Percentiles rank a stretch among this genome's conserved stretches.
Conservation (phyloP, 2,329 filamentous ascomycete species). For the Penicillium polonicum region DNA sequence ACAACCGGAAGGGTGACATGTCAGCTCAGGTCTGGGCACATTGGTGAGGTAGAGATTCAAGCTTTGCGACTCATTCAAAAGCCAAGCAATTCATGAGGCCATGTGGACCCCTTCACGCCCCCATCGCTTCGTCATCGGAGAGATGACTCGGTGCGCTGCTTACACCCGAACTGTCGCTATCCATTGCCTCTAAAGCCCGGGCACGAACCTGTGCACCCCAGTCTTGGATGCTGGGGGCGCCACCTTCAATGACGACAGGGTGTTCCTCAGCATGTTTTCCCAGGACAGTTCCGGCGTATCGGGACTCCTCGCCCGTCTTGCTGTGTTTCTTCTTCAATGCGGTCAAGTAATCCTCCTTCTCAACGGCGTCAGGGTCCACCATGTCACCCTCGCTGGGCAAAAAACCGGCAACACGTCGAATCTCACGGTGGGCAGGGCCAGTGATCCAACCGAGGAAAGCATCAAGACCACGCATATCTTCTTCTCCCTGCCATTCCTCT, state of each 20-base stretch:
- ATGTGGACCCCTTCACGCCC: constrained; percentile 26
- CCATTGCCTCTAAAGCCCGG: constrained; percentile 29
- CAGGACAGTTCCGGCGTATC: constrained; percentile 80
- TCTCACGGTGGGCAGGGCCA: constrained; percentile 73
- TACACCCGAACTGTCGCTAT: constrained; percentile 38
- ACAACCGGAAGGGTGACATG: background rate
- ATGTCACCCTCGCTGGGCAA: constrained; percentile 57
- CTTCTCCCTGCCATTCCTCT: constrained; percentile 67
- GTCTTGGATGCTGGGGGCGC: constrained; percentile 64
- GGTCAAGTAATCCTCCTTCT: constrained; percentile 68
- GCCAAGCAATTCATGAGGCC: background rate
- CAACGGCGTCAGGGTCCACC: constrained; percentile 51
- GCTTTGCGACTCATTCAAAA: background rate
- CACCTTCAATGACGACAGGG: constrained; percentile 75
- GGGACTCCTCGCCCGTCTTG: constrained; percentile 81
- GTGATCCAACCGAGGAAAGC: constrained; percentile 77
- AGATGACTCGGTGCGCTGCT: constrained; percentile 43
- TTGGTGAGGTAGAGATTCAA: background rate
- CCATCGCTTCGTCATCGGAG: constrained; percentile 40
- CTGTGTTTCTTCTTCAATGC: constrained; percentile 89
- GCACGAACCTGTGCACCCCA: constrained; percentile 54
- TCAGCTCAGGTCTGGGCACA: background rate
- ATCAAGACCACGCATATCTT: constrained; percentile 75
- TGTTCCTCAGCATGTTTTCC: constrained; percentile 71
- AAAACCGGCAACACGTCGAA: constrained; percentile 75